Percentiles rank a stretch among this genome's conserved stretches.
Evolutionary conservation across 257 asterid species (phyloP).

Genomic region (Leptodermis oblonga): DNA sequence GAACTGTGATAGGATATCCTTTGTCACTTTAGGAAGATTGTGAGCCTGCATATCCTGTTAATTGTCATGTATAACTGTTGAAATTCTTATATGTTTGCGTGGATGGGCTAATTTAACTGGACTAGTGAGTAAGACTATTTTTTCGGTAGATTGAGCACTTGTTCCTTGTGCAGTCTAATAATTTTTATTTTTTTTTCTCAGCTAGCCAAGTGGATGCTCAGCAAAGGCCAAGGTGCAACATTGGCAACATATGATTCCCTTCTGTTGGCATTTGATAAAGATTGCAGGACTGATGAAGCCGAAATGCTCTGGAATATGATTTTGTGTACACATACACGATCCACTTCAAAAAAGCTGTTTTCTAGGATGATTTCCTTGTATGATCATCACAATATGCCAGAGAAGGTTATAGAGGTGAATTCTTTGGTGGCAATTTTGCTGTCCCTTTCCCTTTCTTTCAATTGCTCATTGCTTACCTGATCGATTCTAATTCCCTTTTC

Average conservation of each 20-base stretch:
- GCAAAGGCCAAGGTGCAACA: slow-evolving; percentile 89
- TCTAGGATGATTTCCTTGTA: slow-evolving; percentile 83
- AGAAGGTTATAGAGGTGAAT: slow-evolving; percentile 68
- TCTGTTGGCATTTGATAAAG: slow-evolving; percentile 85
- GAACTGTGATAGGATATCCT: background rate
- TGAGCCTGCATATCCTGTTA: background rate
- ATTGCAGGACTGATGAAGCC: slow-evolving; percentile 77
- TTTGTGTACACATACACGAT: slow-evolving; percentile 64
- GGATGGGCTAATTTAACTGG: background rate
- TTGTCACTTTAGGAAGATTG: background rate
- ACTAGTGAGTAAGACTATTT: background rate
- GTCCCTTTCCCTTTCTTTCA: background rate
- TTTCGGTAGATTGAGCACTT: background rate
- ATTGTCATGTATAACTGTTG: background rate
- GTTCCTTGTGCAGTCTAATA: too few species aligned
- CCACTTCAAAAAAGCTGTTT: slow-evolving; percentile 68
- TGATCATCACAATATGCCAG: slow-evolving; percentile 63
- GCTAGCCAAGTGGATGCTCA: slow-evolving; percentile 76
- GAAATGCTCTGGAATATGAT: slow-evolving; percentile 75
- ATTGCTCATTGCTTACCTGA: background rate
- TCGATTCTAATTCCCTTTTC: slow-evolving; percentile 4
- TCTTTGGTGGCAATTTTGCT: background rate
- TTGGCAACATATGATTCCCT: slow-evolving; percentile 78
- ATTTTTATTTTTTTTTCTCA: slow-evolving; percentile 12
- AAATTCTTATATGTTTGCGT: background rate